A percentile compares a stretch with the other conserved stretches of the same genome.
Conservation (phyloP, 306 rosid species). For the Trichosanthes cucumerina region DNA sequence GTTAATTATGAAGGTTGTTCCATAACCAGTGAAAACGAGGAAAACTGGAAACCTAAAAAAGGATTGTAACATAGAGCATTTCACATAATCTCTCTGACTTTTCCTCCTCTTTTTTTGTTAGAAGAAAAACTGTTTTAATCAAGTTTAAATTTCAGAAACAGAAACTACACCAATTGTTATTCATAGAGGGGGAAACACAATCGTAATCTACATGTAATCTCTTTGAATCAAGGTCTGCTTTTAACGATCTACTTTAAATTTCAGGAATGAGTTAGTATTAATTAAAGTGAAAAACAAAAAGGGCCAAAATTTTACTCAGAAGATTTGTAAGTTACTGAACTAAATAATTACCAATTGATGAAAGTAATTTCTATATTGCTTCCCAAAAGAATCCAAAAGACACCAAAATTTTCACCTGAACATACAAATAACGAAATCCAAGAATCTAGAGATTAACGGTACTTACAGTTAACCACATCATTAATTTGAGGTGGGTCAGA, state of each 20-base stretch:
- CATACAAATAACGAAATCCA: neutral
- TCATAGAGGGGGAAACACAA: neutral
- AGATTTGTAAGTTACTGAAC: neutral
- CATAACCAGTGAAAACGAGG: neutral
- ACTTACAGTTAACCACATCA: conserved; percentile 41
- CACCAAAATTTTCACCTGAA: neutral
- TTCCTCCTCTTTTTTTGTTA: neutral
- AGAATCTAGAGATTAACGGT: neutral
- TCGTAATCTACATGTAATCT: neutral
- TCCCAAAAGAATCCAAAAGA: neutral
- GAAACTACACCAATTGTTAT: neutral
- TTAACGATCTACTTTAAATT: neutral
- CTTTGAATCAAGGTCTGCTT: neutral
- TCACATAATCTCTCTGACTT: neutral
- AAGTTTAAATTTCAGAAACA: neutral
- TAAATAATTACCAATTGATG: neutral
- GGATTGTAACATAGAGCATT: neutral
- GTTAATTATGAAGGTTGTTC: neutral
- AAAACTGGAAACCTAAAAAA: neutral
- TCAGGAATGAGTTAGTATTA: neutral
- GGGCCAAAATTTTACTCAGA: neutral
- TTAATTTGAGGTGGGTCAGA: conserved; percentile 39
- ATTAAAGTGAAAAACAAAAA: neutral
- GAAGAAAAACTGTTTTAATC: neutral
- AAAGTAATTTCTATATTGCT: neutral